phyloP scores from a whole-genome alignment of 1,284 basidiomycete species.

The Ceratobasidium sp. region DNA sequence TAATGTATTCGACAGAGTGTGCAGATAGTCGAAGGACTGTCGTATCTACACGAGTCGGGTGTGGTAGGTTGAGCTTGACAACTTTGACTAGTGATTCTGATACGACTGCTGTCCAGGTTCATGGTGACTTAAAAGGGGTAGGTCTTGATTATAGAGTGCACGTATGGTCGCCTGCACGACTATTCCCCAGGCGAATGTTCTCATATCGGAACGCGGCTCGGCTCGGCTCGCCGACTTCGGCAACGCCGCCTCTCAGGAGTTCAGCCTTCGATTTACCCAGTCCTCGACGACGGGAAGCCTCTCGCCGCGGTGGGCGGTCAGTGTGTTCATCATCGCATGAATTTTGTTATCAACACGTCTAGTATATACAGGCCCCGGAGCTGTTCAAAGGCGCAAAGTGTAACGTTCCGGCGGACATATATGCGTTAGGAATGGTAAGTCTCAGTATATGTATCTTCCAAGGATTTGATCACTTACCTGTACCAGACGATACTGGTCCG shows the following conservation, averaged over 20 bases:
- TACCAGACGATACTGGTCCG: constrained; percentile 4
- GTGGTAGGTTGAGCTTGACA: neutral
- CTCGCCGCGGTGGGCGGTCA: neutral
- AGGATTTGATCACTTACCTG: neutral
- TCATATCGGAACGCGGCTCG: neutral
- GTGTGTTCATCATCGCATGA: neutral
- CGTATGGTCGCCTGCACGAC: neutral
- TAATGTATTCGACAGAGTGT: neutral
- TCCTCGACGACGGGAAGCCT: neutral
- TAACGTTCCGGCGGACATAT: neutral
- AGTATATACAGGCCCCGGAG: neutral
- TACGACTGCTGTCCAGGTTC: neutral
- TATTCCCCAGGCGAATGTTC: neutral
- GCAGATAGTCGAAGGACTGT: neutral
- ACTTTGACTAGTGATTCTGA: neutral
- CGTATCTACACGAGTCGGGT: neutral
- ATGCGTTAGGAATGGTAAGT: constrained; percentile 10
- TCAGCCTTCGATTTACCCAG: neutral
- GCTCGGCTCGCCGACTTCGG: constrained; percentile 1
- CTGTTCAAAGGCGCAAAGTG: neutral
- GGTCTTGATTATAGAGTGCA: neutral
- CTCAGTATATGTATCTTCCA: too few relatives aligned
- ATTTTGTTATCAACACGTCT: too few relatives aligned
- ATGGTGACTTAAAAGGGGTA: constrained; percentile 36
- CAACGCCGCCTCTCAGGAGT: neutral